phyloP scores from a whole-genome alignment of 208 protist species.

The Wallacemonas collosoma region DNA sequence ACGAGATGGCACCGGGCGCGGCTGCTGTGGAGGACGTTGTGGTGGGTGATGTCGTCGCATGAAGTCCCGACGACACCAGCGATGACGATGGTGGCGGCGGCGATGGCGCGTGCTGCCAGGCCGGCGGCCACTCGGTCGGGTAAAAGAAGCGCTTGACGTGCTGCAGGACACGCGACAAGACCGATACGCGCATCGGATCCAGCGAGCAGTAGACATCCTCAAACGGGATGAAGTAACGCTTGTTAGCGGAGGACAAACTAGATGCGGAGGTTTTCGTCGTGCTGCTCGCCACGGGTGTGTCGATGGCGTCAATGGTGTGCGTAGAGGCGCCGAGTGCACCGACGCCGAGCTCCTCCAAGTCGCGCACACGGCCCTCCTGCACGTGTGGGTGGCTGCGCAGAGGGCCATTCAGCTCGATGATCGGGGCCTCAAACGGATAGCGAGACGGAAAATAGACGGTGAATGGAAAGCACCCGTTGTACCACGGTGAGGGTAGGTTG shows the following conservation, averaged over 20 bases:
- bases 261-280: constrained; percentile 16
- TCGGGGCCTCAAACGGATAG: constrained; percentile 70
- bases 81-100: constrained; percentile 2
- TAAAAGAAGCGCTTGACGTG: constrained; percentile 60
- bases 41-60: no score
- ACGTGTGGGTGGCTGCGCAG: constrained; percentile 71
- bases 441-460: constrained; percentile 51
- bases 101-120: constrained; percentile 16
- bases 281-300: constrained; percentile 16
- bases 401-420: constrained; percentile 40
- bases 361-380: constrained; percentile 7
- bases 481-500: constrained; percentile 56
- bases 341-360: constrained; percentile 17
- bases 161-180: constrained; percentile 60
- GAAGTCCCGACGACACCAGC: constrained; percentile 10
- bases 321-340: constrained; percentile 8
- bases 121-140: constrained; percentile 46
- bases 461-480: constrained; percentile 64
- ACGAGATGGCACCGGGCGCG: neutral
- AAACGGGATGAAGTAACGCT: constrained; percentile 37
- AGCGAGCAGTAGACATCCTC: constrained; percentile 57
- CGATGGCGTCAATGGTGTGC: constrained; percentile 9
- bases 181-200: constrained; percentile 73
- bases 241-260: constrained; percentile 6
- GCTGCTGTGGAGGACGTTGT: neutral